Evolutionary conservation across 2,329 filamentous ascomycete species (phyloP).

Genomic region (Madurella mycetomatis): DNA sequence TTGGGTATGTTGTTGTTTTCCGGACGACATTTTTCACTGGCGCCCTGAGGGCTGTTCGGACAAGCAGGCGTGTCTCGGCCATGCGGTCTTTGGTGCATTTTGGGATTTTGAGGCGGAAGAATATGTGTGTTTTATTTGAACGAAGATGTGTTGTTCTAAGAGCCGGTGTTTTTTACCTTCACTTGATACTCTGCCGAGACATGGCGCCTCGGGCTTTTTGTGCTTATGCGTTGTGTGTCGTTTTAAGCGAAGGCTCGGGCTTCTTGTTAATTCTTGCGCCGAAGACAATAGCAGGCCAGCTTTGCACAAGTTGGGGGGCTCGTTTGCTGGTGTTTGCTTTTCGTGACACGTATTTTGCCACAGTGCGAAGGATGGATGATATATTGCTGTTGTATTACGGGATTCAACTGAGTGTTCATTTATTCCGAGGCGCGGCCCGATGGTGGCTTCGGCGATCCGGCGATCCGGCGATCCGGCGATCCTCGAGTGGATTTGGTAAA

Average conservation of each 20-base stretch:
- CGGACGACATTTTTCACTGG: background rate
- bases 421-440: no score
- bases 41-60: no score
- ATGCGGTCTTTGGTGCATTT: no score
- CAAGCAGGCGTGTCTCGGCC: no score
- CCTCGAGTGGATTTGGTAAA: no score
- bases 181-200: conserved; percentile 5
- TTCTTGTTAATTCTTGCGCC: background rate
- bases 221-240: background rate
- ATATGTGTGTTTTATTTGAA: background rate
- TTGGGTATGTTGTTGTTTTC: background rate
- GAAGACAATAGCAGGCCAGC: background rate
- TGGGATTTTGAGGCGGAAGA: background rate
- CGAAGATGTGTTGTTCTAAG: background rate
- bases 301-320: background rate
- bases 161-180: background rate
- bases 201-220: background rate
- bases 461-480: no score
- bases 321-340: background rate
- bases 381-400: no score
- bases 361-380: no score
- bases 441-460: no score
- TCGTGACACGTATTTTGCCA: background rate
- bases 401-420: no score
- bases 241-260: background rate